Percentiles rank a stretch among this genome's conserved stretches.
Conservation (phyloP, 2,329 filamentous ascomycete genomes). For the Massarina eburnea region DNA sequence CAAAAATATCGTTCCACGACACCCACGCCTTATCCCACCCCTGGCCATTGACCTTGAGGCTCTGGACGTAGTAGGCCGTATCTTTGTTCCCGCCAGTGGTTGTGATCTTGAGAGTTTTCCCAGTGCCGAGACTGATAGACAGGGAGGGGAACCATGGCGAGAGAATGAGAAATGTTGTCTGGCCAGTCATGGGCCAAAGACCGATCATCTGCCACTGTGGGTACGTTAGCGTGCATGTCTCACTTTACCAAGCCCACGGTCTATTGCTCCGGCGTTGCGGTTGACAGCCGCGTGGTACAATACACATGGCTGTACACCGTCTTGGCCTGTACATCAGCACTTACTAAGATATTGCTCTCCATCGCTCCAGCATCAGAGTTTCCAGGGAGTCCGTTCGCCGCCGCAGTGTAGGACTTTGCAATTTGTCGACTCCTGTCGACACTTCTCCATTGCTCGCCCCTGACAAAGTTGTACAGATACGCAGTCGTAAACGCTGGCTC, state of each 20-base stretch:
- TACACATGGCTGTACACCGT: neutral
- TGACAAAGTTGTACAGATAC: constrained; percentile 68
- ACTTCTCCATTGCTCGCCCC: constrained; percentile 61
- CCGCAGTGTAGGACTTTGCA: constrained; percentile 59
- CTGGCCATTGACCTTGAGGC: constrained; percentile 65
- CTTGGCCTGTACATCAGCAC: too few species aligned
- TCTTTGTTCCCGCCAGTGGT: constrained; percentile 54
- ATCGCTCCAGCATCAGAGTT: constrained; percentile 74
- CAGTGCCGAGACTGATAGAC: constrained; percentile 59
- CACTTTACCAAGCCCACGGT: neutral
- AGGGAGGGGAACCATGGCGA: constrained; percentile 50
- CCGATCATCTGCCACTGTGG: constrained; percentile 37
- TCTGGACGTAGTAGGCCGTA: constrained; percentile 62
- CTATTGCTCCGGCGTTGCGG: neutral
- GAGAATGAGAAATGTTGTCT: constrained; percentile 67
- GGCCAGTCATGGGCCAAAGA: constrained; percentile 57
- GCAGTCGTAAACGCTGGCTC: constrained; percentile 68
- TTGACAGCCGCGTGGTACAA: neutral
- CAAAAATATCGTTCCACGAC: constrained; percentile 67
- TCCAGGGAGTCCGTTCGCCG: constrained; percentile 62
- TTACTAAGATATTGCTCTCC: constrained; percentile 62
- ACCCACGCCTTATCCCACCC: constrained; percentile 67
- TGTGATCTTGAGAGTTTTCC: constrained; percentile 58
- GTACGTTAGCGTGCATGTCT: neutral
- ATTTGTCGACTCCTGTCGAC: constrained; percentile 61